These are phyloP conservation scores for Globisporangium middletonii DNA, from an alignment of 352 stramenopile genomes.

Conservation along the genomic window DNA sequence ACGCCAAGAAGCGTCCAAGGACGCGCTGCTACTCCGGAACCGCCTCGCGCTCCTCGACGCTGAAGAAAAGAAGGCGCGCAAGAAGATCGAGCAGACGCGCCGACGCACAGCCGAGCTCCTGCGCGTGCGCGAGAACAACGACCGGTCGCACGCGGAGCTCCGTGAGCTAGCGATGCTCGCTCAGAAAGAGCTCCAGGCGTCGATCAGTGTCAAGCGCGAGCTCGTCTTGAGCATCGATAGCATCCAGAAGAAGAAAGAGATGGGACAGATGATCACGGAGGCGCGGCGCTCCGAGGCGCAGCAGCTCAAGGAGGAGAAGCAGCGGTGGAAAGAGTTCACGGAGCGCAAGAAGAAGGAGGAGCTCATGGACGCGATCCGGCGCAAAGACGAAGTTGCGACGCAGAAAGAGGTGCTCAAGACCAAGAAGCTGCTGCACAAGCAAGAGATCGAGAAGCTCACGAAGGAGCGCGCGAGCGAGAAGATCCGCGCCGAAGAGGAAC, in stretches of 20 bases:
- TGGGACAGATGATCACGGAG: constrained; percentile 61
- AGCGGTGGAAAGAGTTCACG: constrained; percentile 64
- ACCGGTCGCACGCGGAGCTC: constrained; percentile 50
- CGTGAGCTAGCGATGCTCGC: constrained; percentile 48
- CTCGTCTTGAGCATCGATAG: constrained; percentile 76
- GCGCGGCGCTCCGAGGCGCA: constrained; percentile 51
- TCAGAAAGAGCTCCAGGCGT: constrained; percentile 60
- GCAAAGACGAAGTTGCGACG: constrained; percentile 59
- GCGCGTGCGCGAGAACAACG: constrained; percentile 63
- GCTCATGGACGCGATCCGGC: constrained; percentile 52
- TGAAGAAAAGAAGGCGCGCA: constrained; percentile 79
- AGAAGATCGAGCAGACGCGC: constrained; percentile 83
- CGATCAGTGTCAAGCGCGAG: constrained; percentile 67
- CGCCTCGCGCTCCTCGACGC: constrained; percentile 76
- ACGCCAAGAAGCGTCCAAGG: constrained; percentile 69
- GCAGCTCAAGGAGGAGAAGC: constrained; percentile 81
- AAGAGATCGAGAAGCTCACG: constrained; percentile 71
- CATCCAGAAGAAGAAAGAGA: constrained; percentile 77
- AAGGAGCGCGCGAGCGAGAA: constrained; percentile 58
- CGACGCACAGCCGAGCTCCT: constrained; percentile 62
- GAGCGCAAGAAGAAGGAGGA: constrained; percentile 66
- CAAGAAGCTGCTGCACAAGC: constrained; percentile 60
- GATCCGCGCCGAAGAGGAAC: constrained; percentile 57
- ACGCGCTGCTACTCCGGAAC: constrained; percentile 71
- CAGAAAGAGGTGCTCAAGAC: constrained; percentile 62